Conservation (phyloP, 352 stramenopile genomes). For the Globisporangium recalcitrans region DNA sequence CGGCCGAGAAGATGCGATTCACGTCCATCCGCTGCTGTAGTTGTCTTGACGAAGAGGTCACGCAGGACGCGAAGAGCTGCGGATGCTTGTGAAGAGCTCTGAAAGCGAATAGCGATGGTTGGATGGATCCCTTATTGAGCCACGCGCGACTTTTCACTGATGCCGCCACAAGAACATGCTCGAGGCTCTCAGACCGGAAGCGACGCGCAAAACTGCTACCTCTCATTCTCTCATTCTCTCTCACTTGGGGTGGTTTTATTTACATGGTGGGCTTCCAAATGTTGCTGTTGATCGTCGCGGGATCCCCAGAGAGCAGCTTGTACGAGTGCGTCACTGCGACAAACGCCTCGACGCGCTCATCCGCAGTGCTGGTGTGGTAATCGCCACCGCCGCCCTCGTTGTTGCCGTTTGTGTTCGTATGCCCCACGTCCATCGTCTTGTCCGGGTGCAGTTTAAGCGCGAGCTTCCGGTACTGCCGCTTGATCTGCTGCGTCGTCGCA, state of each 20-base stretch:
- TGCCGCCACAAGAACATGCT: not conserved
- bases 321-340: constrained; percentile 76
- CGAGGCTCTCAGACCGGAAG: not conserved
- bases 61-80: not conserved
- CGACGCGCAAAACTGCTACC: constrained; percentile 2
- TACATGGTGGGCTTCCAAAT: constrained; percentile 21
- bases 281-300: constrained; percentile 34
- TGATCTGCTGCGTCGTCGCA: constrained; percentile 62
- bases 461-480: constrained; percentile 82
- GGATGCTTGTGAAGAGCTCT: not conserved
- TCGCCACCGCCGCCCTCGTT: constrained; percentile 1
- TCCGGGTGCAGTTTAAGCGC: constrained; percentile 81
- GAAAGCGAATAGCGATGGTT: not conserved
- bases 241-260: not conserved
- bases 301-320: constrained; percentile 57
- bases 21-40: constrained; percentile 79
- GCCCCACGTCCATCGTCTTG: constrained; percentile 37
- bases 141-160: constrained; percentile 2
- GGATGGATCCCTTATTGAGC: too few species aligned
- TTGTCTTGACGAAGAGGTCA: not conserved
- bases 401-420: constrained; percentile 18
- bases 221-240: not conserved
- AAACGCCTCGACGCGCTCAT: constrained; percentile 72
- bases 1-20: constrained; percentile 90
- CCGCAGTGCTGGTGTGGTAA: constrained; percentile 21